Evolutionary conservation across 257 asterid species (phyloP).

Genomic region (Haberlea rhodopensis): DNA sequence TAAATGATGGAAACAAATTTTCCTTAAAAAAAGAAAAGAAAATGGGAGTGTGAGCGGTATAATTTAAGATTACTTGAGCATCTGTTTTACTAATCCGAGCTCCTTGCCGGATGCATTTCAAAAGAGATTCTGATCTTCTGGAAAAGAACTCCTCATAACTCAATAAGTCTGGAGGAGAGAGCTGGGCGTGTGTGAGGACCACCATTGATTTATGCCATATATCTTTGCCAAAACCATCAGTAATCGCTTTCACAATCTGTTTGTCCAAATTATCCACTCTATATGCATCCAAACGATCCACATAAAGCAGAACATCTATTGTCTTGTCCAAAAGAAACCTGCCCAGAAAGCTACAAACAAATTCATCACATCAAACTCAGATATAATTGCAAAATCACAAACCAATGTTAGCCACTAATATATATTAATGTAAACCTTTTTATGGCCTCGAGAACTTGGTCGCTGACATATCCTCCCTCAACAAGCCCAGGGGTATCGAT

Average conservation of each 20-base stretch:
- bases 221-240: slow-evolving; percentile 75
- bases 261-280: slow-evolving; percentile 94
- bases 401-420: background rate
- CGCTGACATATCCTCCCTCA: slow-evolving; percentile 91
- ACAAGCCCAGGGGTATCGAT: slow-evolving; percentile 96
- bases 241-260: slow-evolving; percentile 82
- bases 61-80: slow-evolving; percentile 40
- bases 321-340: slow-evolving; percentile 91
- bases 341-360: slow-evolving; percentile 40
- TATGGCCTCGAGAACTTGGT: slow-evolving; percentile 74
- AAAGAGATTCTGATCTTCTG: slow-evolving; percentile 81
- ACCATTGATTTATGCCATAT: slow-evolving; percentile 82
- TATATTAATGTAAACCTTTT: slow-evolving; percentile 51
- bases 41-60: background rate
- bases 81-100: slow-evolving; percentile 67
- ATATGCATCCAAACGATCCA: slow-evolving; percentile 94
- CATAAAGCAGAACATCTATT: slow-evolving; percentile 88
- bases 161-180: slow-evolving; percentile 96
- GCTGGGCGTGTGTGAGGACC: slow-evolving; percentile 95
- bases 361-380: slow-evolving; percentile 8
- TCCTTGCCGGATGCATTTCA: slow-evolving; percentile 75
- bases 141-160: slow-evolving; percentile 75
- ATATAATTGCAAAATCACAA: background rate
- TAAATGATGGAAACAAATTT: background rate
- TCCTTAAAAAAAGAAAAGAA: slow-evolving; percentile 7